Conservation (phyloP, 306 rosid species). For the Rosa persica region DNA sequence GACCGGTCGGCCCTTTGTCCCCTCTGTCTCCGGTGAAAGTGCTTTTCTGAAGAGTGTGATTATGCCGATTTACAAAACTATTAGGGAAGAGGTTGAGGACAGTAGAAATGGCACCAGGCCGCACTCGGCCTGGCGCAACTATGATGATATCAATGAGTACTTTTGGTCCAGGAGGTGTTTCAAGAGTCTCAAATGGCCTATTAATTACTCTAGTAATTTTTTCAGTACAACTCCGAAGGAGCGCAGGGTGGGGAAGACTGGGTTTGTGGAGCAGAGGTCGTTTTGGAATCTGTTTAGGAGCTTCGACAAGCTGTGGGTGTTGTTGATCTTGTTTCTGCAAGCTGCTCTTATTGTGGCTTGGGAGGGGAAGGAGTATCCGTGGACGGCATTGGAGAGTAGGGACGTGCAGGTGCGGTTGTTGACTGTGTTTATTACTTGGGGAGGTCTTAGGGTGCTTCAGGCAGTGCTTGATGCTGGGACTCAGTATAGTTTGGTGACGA, state of each 20-base stretch:
- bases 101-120: conserved; percentile 87
- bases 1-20: conserved; percentile 62
- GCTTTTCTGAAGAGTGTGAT: conserved; percentile 72
- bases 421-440: conserved; percentile 84
- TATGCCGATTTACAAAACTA: conserved; percentile 66
- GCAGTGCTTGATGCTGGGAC: conserved; percentile 94
- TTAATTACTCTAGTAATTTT: conserved; percentile 49
- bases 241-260: conserved; percentile 82
- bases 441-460: conserved; percentile 68
- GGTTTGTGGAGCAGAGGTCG: conserved; percentile 94
- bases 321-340: conserved; percentile 79
- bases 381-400: conserved; percentile 61
- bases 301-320: conserved; percentile 83
- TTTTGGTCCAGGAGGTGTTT: conserved; percentile 94
- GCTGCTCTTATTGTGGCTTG: conserved; percentile 76
- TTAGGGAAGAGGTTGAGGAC: conserved; percentile 62
- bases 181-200: conserved; percentile 62
- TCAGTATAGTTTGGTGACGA: conserved; percentile 87
- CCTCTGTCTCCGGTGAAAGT: conserved; percentile 54
- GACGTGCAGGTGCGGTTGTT: conserved; percentile 63
- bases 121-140: conserved; percentile 94
- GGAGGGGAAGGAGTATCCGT: conserved; percentile 53
- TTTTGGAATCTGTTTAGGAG: conserved; percentile 89
- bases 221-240: conserved; percentile 57
- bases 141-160: conserved; percentile 84